Conservation (phyloP, 176 grass and related monocot genomes). For the Raddia distichophylla region DNA sequence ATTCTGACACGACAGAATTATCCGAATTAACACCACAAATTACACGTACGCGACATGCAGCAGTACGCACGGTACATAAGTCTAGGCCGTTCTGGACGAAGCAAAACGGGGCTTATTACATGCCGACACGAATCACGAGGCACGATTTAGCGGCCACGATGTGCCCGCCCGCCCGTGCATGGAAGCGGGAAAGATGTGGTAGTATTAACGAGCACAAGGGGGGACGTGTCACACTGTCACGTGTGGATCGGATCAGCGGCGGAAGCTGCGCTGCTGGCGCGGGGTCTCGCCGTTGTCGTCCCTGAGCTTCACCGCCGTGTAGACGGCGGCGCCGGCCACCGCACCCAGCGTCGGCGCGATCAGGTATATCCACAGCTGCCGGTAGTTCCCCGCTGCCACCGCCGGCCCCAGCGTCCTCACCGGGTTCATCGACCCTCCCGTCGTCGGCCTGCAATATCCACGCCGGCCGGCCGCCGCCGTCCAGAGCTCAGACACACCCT, state of each 20-base stretch:
- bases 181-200: background rate
- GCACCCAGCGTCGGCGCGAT: constrained; percentile 84
- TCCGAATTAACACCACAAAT: background rate
- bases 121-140: background rate
- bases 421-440: constrained; percentile 95
- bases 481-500: background rate
- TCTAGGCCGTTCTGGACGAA: constrained; percentile 49
- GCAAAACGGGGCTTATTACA: constrained; percentile 54
- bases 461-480: too few species aligned
- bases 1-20: background rate
- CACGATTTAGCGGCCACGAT: constrained; percentile 9
- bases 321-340: constrained; percentile 62
- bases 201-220: too few species aligned
- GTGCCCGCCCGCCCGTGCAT: background rate
- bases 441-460: constrained; percentile 58
- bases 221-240: too few species aligned
- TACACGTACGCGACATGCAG: background rate
- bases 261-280: constrained; percentile 73
- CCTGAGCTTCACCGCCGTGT: constrained; percentile 83
- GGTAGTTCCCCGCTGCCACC: constrained; percentile 88
- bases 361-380: constrained; percentile 95
- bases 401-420: constrained; percentile 94
- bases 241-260: constrained; percentile 47
- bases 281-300: constrained; percentile 70
- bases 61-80: background rate